A percentile compares a stretch with the other conserved stretches of the same genome.
These are phyloP conservation scores for Fusarium decemcellulare DNA, from an alignment of 2,329 filamentous ascomycete species.

Conservation along the genomic window DNA sequence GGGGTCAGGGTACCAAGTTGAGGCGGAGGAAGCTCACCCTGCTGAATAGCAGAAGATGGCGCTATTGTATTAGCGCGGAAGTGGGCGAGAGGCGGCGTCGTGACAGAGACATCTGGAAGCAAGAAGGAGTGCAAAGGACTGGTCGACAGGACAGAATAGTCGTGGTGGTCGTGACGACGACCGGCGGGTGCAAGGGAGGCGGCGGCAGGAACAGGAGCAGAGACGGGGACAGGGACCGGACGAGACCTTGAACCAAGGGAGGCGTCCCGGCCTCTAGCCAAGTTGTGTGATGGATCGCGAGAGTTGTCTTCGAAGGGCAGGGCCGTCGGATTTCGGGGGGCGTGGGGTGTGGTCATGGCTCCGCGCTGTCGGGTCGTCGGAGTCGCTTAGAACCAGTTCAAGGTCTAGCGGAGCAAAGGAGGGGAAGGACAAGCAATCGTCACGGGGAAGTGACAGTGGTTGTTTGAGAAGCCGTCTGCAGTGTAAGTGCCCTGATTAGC, in stretches of 20 bases:
- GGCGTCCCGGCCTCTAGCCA: slow-evolving; percentile 38
- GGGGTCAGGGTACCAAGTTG: slow-evolving; percentile 28
- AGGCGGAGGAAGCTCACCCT: slow-evolving; percentile 37
- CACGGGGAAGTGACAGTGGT: slow-evolving; percentile 2
- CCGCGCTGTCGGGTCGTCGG: slow-evolving; percentile 41
- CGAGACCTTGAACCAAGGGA: slow-evolving; percentile 38
- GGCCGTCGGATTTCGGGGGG: slow-evolving; percentile 45
- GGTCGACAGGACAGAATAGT: slow-evolving; percentile 38
- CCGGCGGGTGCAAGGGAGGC: slow-evolving; percentile 39
- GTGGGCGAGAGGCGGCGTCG: slow-evolving; percentile 40
- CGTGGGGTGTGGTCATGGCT: slow-evolving; percentile 51
- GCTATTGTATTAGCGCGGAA: slow-evolving; percentile 49
- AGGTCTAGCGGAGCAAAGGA: slow-evolving; percentile 28
- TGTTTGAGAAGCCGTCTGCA: slow-evolving; percentile 9
- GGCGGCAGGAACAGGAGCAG: slow-evolving; percentile 25
- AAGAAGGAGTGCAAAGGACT: slow-evolving; percentile 37
- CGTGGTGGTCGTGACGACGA: slow-evolving; percentile 35
- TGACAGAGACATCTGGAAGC: slow-evolving; percentile 45
- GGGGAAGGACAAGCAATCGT: slow-evolving; percentile 18
- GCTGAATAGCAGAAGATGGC: slow-evolving; percentile 52
- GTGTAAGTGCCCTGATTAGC: slow-evolving; percentile 23
- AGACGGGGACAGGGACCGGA: slow-evolving; percentile 39
- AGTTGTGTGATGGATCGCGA: slow-evolving; percentile 26
- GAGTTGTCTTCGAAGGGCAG: slow-evolving; percentile 43
- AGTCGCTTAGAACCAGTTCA: slow-evolving; percentile 37